Conservation (phyloP, 805 yeast species). For the Cyberlindnera sargentensis region DNA sequence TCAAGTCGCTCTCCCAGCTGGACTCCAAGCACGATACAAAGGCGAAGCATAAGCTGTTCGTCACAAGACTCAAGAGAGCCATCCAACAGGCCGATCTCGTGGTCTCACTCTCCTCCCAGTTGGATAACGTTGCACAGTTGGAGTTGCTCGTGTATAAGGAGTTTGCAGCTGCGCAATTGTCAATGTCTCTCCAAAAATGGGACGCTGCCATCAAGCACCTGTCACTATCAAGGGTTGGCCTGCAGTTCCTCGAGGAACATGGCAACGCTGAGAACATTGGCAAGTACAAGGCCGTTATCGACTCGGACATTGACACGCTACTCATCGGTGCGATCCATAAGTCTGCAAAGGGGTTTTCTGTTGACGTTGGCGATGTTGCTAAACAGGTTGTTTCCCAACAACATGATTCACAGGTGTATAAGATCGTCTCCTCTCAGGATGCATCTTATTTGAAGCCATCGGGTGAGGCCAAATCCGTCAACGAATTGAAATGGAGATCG, state of each 20-base stretch:
- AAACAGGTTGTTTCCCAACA: conserved; percentile 33
- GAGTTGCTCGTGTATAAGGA: conserved; percentile 37
- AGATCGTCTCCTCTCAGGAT: conserved; percentile 32
- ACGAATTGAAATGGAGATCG: conserved; percentile 48
- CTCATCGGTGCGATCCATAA: conserved; percentile 48
- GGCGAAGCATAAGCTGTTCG: conserved; percentile 41
- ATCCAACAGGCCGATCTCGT: conserved; percentile 37
- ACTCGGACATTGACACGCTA: conserved; percentile 58
- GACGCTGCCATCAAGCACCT: conserved; percentile 40
- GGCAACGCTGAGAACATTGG: conserved; percentile 22
- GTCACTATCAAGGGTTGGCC: conserved; percentile 54
- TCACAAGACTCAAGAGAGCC: conserved; percentile 65
- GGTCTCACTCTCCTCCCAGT: conserved; percentile 31
- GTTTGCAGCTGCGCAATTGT: conserved; percentile 45
- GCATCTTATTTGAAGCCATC: conserved; percentile 9
- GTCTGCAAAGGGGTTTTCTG: conserved; percentile 26
- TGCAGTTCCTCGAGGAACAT: conserved; percentile 42
- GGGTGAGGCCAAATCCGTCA: conserved; percentile 29
- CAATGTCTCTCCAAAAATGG: conserved; percentile 53
- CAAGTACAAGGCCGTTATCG: conserved; percentile 48
- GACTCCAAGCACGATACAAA: conserved; percentile 30
- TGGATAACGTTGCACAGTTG: conserved; percentile 25
- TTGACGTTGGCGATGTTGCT: conserved; percentile 45
- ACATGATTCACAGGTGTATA: conserved; percentile 25
- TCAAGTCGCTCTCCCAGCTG: conserved; percentile 47